A percentile compares a stretch with the other conserved stretches of the same genome.
phyloP scores from a whole-genome alignment of 495 filamentous ascomycete genomes.

The Cercophora newfieldiana region DNA sequence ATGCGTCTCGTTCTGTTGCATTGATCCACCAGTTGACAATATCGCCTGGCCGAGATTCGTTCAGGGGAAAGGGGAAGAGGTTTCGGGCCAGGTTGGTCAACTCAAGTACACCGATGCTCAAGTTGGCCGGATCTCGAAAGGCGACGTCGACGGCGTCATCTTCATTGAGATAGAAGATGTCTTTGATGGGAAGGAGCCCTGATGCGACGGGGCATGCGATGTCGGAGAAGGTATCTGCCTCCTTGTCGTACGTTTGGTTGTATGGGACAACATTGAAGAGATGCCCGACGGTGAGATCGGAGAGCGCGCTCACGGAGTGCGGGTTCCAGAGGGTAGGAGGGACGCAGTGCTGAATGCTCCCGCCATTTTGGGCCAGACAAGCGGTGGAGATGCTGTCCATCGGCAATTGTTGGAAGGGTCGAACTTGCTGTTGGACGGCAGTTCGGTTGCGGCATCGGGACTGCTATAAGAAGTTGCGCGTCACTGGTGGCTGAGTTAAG shows the following conservation, averaged over 20 bases:
- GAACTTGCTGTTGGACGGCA: background rate
- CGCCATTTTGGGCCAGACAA: background rate
- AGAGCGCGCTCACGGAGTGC: background rate
- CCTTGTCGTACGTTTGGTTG: slow-evolving; percentile 4
- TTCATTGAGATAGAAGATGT: background rate
- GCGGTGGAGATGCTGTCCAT: background rate
- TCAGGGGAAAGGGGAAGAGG: slow-evolving; percentile 23
- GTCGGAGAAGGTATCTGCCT: background rate
- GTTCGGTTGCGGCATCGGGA: background rate
- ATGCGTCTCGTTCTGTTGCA: slow-evolving; percentile 9
- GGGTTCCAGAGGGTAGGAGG: background rate
- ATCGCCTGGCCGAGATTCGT: slow-evolving; percentile 22
- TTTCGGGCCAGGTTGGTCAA: slow-evolving; percentile 15
- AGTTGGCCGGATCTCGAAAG: slow-evolving; percentile 7
- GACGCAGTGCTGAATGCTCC: slow-evolving; percentile 2
- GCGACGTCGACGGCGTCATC: background rate
- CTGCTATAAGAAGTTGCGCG: background rate
- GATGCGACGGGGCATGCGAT: background rate
- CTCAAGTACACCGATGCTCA: slow-evolving; percentile 18
- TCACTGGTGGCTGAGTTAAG: background rate
- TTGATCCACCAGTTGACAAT: slow-evolving; percentile 23
- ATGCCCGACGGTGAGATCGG: background rate
- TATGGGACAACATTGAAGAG: background rate
- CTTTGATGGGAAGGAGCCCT: background rate
- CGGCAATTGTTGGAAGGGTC: background rate